Conservation (phyloP, 106 monocot genomes). For the Dactylorhiza incarnata region DNA sequence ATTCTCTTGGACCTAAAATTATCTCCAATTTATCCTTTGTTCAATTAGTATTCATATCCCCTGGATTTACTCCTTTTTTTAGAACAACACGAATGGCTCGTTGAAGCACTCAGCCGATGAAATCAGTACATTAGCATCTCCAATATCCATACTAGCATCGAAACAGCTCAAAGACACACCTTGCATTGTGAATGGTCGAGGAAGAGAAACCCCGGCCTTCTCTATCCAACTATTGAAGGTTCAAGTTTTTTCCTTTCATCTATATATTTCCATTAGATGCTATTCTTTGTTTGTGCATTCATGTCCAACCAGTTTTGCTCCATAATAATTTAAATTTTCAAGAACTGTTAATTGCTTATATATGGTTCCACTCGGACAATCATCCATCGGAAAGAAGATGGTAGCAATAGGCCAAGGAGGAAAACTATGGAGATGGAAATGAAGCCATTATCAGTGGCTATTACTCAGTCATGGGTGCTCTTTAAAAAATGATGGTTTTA, state of each 20-base stretch:
- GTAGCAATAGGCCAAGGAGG: conserved; percentile 53
- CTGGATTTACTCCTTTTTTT: conserved; percentile 6
- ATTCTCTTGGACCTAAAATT: background rate
- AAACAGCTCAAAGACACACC: conserved; percentile 90
- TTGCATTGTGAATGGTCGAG: conserved; percentile 78
- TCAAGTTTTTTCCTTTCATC: background rate
- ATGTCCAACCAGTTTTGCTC: background rate
- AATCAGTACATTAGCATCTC: conserved; percentile 49
- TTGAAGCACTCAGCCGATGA: conserved; percentile 74
- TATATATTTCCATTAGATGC: background rate
- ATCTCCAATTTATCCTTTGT: background rate
- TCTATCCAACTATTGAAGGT: conserved; percentile 56
- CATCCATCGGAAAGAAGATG: conserved; percentile 59
- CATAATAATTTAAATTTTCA: background rate
- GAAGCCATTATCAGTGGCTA: conserved; percentile 93
- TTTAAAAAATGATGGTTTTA: too few species aligned
- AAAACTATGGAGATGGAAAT: conserved; percentile 93
- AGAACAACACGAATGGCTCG: conserved; percentile 51
- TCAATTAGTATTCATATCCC: background rate
- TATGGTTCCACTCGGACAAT: conserved; percentile 65
- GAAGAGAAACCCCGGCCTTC: conserved; percentile 32
- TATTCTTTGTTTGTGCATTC: background rate
- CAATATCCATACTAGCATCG: conserved; percentile 71
- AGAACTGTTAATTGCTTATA: conserved; percentile 3
- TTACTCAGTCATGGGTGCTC: too few species aligned